Percentiles rank a stretch among this genome's conserved stretches.
Evolutionary conservation across 1,284 basidiomycete genomes (phyloP).

Genomic region (Ustilago tritici): DNA sequence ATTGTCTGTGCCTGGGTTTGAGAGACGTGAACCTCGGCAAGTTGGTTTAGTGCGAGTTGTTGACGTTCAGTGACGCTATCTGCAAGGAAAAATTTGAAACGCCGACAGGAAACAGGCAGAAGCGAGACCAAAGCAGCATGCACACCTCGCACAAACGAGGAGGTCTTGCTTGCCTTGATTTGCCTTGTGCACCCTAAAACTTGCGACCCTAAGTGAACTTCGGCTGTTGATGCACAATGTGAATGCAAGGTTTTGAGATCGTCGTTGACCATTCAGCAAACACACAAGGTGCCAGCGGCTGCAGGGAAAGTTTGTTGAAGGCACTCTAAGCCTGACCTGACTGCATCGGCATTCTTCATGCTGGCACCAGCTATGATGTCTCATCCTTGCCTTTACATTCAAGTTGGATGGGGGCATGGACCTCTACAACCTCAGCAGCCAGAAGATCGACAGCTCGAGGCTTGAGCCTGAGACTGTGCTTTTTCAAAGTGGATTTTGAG

Average conservation of each 20-base stretch:
- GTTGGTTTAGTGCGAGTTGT: neutral
- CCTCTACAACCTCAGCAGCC: too few species aligned
- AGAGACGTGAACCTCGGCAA: neutral
- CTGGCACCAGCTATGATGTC: too few species aligned
- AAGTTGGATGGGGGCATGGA: too few species aligned
- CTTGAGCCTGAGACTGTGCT: neutral
- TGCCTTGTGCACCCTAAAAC: neutral
- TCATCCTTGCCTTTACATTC: too few species aligned
- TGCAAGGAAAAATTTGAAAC: constrained; percentile 9
- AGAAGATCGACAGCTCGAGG: too few species aligned
- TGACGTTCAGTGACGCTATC: neutral
- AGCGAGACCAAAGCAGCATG: constrained; percentile 4
- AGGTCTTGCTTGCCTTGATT: neutral
- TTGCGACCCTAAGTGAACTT: neutral
- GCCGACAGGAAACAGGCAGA: constrained; percentile 7
- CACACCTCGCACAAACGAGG: neutral
- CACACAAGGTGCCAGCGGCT: constrained; percentile 7
- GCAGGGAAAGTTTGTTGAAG: constrained; percentile 5
- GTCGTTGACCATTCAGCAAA: neutral
- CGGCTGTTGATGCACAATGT: neutral
- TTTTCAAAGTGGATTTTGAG: neutral
- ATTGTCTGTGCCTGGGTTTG: neutral
- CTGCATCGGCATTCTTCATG: neutral
- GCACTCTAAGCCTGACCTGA: neutral
- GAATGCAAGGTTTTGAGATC: neutral